Evolutionary conservation across 2,329 filamentous ascomycete genomes (phyloP).

Genomic region (Rhytidhysteron rufulum): DNA sequence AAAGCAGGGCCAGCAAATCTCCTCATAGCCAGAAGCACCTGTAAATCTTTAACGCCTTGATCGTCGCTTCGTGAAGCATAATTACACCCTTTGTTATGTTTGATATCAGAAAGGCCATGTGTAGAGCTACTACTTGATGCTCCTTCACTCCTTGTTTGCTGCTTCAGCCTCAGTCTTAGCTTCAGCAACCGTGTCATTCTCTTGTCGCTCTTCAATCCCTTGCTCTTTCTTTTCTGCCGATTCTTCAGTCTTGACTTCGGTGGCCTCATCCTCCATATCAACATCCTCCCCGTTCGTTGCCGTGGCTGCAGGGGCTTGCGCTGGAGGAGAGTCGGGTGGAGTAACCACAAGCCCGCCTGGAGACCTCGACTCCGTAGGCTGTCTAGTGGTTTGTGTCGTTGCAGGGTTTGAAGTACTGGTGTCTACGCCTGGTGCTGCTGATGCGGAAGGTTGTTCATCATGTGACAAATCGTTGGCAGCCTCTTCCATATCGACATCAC

Average conservation of each 20-base stretch:
- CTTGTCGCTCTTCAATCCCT: constrained; percentile 22
- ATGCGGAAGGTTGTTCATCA: background rate
- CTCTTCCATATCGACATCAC: constrained; percentile 35
- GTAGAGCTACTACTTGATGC: too few species aligned
- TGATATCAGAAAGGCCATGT: too few species aligned
- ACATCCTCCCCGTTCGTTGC: constrained; percentile 18
- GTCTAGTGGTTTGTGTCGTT: constrained; percentile 7
- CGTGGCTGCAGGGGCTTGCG: constrained; percentile 1
- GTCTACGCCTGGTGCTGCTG: constrained; percentile 1
- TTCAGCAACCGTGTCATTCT: constrained; percentile 25
- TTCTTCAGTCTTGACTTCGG: constrained; percentile 12
- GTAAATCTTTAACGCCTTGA: background rate
- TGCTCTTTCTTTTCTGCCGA: constrained; percentile 20
- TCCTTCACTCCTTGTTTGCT: constrained; percentile 3
- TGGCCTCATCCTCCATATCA: constrained; percentile 24
- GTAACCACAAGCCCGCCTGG: constrained; percentile 29
- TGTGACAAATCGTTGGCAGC: constrained; percentile 4
- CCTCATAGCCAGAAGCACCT: too few species aligned
- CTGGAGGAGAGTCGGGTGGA: constrained; percentile 31
- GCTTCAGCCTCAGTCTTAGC: constrained; percentile 9
- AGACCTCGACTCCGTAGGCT: constrained; percentile 20
- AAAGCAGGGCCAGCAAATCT: too few species aligned
- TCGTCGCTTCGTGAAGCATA: background rate
- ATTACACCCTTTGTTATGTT: too few species aligned
- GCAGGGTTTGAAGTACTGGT: background rate